Percentiles rank a stretch among this genome's conserved stretches.
Evolutionary conservation across 306 rosid genomes (phyloP).

Genomic region (Pterocarpus macrocarpus): DNA sequence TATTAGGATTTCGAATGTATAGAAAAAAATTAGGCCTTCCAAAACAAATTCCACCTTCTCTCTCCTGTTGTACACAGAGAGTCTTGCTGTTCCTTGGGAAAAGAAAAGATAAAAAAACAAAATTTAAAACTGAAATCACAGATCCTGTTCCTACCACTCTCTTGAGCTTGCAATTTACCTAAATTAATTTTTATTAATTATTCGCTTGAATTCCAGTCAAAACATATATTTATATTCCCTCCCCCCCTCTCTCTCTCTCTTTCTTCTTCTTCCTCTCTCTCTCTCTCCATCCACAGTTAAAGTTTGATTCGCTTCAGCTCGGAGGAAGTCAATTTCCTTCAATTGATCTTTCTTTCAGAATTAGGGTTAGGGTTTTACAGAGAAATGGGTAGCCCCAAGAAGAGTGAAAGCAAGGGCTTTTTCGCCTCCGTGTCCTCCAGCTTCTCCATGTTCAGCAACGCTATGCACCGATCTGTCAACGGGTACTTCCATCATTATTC

Average conservation of each 20-base stretch:
- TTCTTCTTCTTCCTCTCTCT: neutral
- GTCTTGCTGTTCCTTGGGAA: too few relatives aligned
- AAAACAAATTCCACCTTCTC: too few relatives aligned
- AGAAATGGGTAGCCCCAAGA: constrained; percentile 70
- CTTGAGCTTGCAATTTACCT: too few relatives aligned
- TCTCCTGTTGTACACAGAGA: too few relatives aligned
- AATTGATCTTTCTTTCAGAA: constrained; percentile 5
- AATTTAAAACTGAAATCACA: too few relatives aligned
- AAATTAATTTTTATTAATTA: too few relatives aligned
- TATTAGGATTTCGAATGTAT: too few relatives aligned
- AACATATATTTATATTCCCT: neutral
- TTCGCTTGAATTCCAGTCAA: neutral
- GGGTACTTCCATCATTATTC: constrained; percentile 63
- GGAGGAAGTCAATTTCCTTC: constrained; percentile 18
- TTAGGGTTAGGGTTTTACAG: constrained; percentile 56
- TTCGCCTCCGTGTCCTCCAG: constrained; percentile 81
- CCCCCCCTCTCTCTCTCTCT: neutral
- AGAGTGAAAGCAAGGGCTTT: constrained; percentile 68
- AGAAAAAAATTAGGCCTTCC: too few relatives aligned
- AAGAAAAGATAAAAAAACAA: too few relatives aligned
- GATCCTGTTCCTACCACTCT: too few relatives aligned
- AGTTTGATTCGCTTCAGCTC: constrained; percentile 28
- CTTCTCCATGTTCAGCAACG: constrained; percentile 73
- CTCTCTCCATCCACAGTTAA: neutral
- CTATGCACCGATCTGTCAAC: constrained; percentile 92